phyloP scores from a whole-genome alignment of 257 asterid species.

The Prunella vulgaris region DNA sequence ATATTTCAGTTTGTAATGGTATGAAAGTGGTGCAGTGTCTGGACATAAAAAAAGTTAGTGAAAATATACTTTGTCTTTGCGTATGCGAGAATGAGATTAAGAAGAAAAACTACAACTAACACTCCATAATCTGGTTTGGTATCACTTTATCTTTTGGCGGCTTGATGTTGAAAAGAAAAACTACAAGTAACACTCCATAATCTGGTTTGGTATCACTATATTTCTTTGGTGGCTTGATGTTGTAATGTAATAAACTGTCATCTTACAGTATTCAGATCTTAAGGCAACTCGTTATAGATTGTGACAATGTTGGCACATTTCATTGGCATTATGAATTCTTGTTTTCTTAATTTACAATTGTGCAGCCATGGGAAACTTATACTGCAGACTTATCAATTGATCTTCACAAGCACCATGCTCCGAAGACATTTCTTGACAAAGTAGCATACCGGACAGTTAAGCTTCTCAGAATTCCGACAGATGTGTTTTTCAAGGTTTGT shows the following conservation, averaged over 20 bases:
- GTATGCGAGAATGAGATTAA: slow-evolving; percentile 7
- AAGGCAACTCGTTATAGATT: not conserved
- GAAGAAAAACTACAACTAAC: not conserved
- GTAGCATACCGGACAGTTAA: slow-evolving; percentile 77
- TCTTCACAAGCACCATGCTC: slow-evolving; percentile 76
- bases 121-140: not conserved
- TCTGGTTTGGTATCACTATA: not conserved
- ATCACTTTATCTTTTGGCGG: slow-evolving; percentile 4
- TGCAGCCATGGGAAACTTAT: slow-evolving; percentile 93
- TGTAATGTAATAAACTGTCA: not conserved
- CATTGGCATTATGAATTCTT: not conserved
- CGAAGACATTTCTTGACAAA: slow-evolving; percentile 60
- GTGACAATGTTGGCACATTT: not conserved
- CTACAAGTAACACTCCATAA: not conserved
- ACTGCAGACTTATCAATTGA: slow-evolving; percentile 62
- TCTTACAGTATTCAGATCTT: not conserved
- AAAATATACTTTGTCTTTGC: not conserved
- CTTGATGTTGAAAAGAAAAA: not conserved
- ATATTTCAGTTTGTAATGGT: not conserved
- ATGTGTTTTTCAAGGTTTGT: slow-evolving; percentile 68
- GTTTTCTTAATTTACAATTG: slow-evolving; percentile 3
- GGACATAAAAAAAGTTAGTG: not conserved
- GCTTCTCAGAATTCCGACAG: slow-evolving; percentile 75
- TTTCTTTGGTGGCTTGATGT: slow-evolving; percentile 6
- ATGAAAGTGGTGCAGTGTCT: not conserved